Base-by-base conservation (phyloP, 257 asterid species). In the Cinchona pubescens region DNA sequence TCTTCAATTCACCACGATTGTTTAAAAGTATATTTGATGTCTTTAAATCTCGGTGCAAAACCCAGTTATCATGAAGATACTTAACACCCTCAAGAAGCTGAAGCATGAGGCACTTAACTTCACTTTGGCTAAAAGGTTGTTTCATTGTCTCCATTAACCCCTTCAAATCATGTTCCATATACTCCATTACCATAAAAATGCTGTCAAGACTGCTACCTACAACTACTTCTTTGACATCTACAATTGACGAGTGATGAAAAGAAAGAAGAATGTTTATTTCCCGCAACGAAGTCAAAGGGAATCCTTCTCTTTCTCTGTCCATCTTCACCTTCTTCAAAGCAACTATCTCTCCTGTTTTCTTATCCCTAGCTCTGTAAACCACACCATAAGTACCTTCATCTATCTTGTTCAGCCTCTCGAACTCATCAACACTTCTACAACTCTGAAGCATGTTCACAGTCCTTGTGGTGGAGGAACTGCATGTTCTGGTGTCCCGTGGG, bases 331-430 rank as follows among this genome's bases (percentile, higher is more conserved):
- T 88, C 89, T 93, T 93, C 86, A 93, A 48, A 13, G 98, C 98
- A 90, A 93, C 94, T 75, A 91, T 73, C 82, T 93, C 98, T 78
- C 93, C 93, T 3, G 95, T 86, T 81, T 87, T 90, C 86, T 84
- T 91, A 79, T 93, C 98, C 84, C 69, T 91, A 73, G 98, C 98
- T 78, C 96, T 84, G 76, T 77, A 93, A 73, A 93, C 97, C 77
- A 93, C 89, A 42, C 97, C 98, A 68, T 93, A 93, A 7, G 97
- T 93, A 38, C 98, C 98, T 87, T 93, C 98, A 69, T 90, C 89
- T 76, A 93, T 93, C 89, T 84, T 93, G 85, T 93, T 91, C 81
- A 93, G 83, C 82, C 92, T 83, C 86, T 93, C 98, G 51, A 89
- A 93, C 82, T 88, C 97, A 77, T 88, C 83, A 37, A 92, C 97